Evolutionary conservation across 2,329 filamentous ascomycete genomes (phyloP).

Genomic region (Fonsecaea pugnacius): DNA sequence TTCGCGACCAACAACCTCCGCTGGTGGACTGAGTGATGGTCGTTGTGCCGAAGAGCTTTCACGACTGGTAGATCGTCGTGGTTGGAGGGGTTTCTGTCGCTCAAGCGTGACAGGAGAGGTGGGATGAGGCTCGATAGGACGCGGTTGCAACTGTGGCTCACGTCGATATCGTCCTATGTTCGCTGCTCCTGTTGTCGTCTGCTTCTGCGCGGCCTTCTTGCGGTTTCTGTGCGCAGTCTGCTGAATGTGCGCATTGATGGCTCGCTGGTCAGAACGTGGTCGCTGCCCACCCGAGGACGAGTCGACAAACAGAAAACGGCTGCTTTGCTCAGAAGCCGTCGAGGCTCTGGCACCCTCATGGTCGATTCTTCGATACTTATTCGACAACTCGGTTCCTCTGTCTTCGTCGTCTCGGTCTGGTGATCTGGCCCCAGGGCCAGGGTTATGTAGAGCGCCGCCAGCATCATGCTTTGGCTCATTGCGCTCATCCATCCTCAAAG

Average conservation of each 20-base stretch:
- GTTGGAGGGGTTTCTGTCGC: neutral
- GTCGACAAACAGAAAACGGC: constrained; percentile 28
- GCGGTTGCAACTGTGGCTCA: constrained; percentile 22
- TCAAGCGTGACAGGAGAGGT: neutral
- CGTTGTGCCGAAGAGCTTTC: neutral
- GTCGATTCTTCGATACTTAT: constrained; percentile 23
- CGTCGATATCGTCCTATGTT: constrained; percentile 23
- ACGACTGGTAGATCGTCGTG: neutral
- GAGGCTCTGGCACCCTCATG: constrained; percentile 19
- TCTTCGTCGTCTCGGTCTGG: constrained; percentile 12
- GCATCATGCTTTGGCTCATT: constrained; percentile 6
- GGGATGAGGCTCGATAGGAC: constrained; percentile 18
- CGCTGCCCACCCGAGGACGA: constrained; percentile 21
- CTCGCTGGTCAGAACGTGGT: constrained; percentile 27
- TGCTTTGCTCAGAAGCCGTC: constrained; percentile 12
- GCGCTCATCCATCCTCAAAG: constrained; percentile 27
- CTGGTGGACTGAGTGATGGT: constrained; percentile 1
- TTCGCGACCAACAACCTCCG: neutral
- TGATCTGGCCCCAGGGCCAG: constrained; percentile 9
- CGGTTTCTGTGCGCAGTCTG: constrained; percentile 25
- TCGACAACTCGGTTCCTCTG: constrained; percentile 11
- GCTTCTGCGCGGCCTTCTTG: constrained; percentile 19
- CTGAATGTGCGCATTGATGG: constrained; percentile 28
- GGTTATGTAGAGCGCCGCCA: constrained; percentile 7
- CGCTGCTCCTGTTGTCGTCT: constrained; percentile 13